Conservation (phyloP, 257 asterid genomes). For the Fraxinus pennsylvanica region DNA sequence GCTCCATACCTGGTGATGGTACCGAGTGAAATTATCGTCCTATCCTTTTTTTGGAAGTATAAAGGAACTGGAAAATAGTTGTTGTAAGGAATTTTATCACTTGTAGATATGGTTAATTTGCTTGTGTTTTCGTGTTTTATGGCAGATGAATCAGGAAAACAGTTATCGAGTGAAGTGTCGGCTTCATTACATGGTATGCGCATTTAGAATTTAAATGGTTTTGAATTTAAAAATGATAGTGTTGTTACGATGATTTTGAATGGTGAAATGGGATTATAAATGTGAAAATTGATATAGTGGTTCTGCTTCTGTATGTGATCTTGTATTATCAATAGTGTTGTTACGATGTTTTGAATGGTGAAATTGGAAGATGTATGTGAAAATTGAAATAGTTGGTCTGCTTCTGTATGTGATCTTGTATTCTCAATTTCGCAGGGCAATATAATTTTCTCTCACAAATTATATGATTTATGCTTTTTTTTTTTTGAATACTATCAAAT, state of each 20-base stretch:
- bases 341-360: slow-evolving; percentile 7
- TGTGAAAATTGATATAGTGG: slow-evolving; percentile 18
- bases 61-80: neutral
- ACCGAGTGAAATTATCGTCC: slow-evolving; percentile 15
- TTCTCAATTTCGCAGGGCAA: neutral
- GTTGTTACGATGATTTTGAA: slow-evolving; percentile 3
- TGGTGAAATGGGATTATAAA: slow-evolving; percentile 15
- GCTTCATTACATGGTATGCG: slow-evolving; percentile 50
- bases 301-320: slow-evolving; percentile 4
- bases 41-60: neutral
- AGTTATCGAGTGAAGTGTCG: slow-evolving; percentile 40
- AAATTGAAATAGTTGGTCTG: slow-evolving; percentile 16
- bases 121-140: neutral
- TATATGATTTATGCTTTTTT: neutral
- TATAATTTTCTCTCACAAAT: neutral
- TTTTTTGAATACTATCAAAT: too few relatives aligned
- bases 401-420: slow-evolving; percentile 3
- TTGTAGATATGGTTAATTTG: slow-evolving; percentile 1
- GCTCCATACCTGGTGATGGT: slow-evolving; percentile 45
- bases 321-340: neutral
- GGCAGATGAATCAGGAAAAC: slow-evolving; percentile 49
- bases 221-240: slow-evolving; percentile 3
- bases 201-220: slow-evolving; percentile 4
- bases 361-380: slow-evolving; percentile 18
- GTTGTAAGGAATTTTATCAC: slow-evolving; percentile 4